phyloP scores from a whole-genome alignment of 2,329 filamentous ascomycete genomes.

The Ophiostoma triangulosporum region DNA sequence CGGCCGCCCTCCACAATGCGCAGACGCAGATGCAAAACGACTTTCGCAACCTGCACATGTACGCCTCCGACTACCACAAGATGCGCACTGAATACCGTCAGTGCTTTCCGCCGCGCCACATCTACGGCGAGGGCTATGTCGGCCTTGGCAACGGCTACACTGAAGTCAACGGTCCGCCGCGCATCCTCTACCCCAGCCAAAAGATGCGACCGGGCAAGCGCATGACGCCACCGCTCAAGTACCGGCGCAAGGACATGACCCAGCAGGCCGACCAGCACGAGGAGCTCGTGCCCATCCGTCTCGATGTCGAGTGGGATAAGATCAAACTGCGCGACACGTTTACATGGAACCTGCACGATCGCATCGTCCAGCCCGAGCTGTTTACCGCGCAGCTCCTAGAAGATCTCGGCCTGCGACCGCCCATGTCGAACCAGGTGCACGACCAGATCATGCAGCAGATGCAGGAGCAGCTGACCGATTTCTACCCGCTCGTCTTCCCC shows the following conservation, averaged over 20 bases:
- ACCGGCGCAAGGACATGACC: conserved; percentile 66
- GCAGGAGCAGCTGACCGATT: conserved; percentile 81
- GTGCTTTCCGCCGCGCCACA: conserved; percentile 41
- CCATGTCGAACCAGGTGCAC: conserved; percentile 49
- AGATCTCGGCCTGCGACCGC: conserved; percentile 69
- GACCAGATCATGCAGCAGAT: conserved; percentile 56
- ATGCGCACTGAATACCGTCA: conserved; percentile 41
- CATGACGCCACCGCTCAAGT: conserved; percentile 57
- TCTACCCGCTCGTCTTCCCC: conserved; percentile 81
- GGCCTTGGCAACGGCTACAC: conserved; percentile 84
- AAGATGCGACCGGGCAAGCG: conserved; percentile 66
- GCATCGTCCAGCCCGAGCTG: conserved; percentile 61
- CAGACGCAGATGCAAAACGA: conserved; percentile 38
- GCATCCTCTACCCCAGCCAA: conserved; percentile 66
- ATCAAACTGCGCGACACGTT: conserved; percentile 93
- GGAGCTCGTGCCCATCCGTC: conserved; percentile 76
- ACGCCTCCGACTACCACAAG: conserved; percentile 56
- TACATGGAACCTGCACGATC: conserved; percentile 95
- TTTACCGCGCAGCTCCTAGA: conserved; percentile 87
- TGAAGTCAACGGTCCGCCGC: conserved; percentile 51
- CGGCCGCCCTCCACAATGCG: conserved; percentile 38
- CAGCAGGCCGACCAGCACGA: conserved; percentile 83
- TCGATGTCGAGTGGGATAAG: conserved; percentile 94
- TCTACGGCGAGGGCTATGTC: conserved; percentile 65
- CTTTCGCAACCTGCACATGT: conserved; percentile 35